Percentiles rank a stretch among this genome's conserved stretches.
Evolutionary conservation across 768 basidiomycete species (phyloP).

Genomic region (Lanmaoa pseudosensibilis): DNA sequence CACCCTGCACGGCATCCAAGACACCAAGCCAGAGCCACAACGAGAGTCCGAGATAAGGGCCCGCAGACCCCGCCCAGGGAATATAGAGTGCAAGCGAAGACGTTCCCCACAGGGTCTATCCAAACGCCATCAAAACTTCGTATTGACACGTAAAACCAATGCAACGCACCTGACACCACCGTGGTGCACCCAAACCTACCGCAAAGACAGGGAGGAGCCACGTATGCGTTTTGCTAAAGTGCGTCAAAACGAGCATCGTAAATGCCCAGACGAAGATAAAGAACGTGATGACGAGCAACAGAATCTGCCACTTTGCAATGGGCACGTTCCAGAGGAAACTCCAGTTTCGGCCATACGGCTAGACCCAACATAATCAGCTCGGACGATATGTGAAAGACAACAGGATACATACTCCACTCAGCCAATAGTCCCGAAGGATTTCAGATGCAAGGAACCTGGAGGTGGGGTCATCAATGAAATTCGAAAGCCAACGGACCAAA

Average conservation of each 20-base stretch:
- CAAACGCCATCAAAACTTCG: constrained; percentile 5
- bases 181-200: constrained; percentile 88
- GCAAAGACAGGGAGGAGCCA: constrained; percentile 95
- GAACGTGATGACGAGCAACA: constrained; percentile 77
- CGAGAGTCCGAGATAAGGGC: constrained; percentile 86
- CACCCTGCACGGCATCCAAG: constrained; percentile 90
- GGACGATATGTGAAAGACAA: background rate
- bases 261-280: constrained; percentile 86
- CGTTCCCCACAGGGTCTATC: constrained; percentile 89
- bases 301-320: constrained; percentile 80
- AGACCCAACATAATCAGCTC: constrained; percentile 14
- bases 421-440: constrained; percentile 88
- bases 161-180: constrained; percentile 84
- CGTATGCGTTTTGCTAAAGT: constrained; percentile 91
- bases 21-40: constrained; percentile 97
- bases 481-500: background rate
- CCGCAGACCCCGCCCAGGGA: constrained; percentile 84
- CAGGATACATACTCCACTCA: constrained; percentile 66
- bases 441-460: constrained; percentile 81
- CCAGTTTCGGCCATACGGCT: constrained; percentile 96
- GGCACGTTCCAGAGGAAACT: constrained; percentile 85
- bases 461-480: background rate
- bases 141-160: background rate
- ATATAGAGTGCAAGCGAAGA: constrained; percentile 91
- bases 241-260: constrained; percentile 71